Evolutionary conservation across 768 basidiomycete genomes (phyloP).

Genomic region (Ramaria rubella): DNA sequence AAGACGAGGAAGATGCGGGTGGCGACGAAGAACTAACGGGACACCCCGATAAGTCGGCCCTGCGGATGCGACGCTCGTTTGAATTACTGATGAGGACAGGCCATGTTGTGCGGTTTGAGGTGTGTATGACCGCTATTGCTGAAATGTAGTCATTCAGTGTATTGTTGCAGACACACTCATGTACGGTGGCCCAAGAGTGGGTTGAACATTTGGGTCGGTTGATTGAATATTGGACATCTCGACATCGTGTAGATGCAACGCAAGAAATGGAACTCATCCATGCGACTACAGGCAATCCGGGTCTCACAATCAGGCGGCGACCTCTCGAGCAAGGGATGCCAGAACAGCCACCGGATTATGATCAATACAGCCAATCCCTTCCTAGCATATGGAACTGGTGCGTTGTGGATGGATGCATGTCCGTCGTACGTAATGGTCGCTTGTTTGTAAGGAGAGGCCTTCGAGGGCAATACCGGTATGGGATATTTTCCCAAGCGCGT

Average conservation of each 20-base stretch:
- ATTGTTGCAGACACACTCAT: conserved; percentile 50
- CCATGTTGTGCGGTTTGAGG: conserved; percentile 71
- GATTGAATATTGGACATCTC: conserved; percentile 70
- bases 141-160: background rate
- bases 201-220: conserved; percentile 66
- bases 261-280: conserved; percentile 78
- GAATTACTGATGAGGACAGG: conserved; percentile 70
- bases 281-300: conserved; percentile 34
- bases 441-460: conserved; percentile 66
- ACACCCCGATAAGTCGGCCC: conserved; percentile 34
- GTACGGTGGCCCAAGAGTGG: conserved; percentile 75
- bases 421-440: conserved; percentile 67
- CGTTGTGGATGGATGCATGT: conserved; percentile 67
- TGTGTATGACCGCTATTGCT: conserved; percentile 27
- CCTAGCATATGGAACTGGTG: conserved; percentile 83
- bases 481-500: conserved; percentile 12
- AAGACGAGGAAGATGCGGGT: conserved; percentile 59
- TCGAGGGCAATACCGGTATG: conserved; percentile 74
- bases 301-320: conserved; percentile 29
- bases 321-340: conserved; percentile 36
- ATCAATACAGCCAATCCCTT: conserved; percentile 50
- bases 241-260: conserved; percentile 67
- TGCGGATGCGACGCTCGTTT: conserved; percentile 64
- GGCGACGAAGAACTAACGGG: conserved; percentile 48
- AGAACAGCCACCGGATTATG: conserved; percentile 47